A percentile compares a stretch with the other conserved stretches of the same genome.
Evolutionary conservation across 768 basidiomycete species (phyloP).

Genomic region (Termitomyces sp.): DNA sequence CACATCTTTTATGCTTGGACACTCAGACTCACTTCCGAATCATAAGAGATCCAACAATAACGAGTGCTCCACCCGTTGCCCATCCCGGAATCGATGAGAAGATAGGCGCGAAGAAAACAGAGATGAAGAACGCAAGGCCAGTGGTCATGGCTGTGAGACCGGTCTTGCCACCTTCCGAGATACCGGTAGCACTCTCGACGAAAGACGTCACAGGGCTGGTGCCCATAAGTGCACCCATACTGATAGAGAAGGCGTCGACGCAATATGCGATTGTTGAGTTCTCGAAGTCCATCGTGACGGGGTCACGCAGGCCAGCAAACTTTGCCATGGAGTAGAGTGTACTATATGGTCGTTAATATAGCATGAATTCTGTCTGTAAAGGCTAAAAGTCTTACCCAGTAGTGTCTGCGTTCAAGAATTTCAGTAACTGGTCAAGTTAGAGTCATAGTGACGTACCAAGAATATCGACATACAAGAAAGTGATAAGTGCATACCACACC

Average conservation of each 20-base stretch:
- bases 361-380: too few species aligned
- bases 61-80: constrained; percentile 84
- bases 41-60: constrained; percentile 88
- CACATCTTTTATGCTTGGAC: background rate
- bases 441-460: constrained; percentile 46
- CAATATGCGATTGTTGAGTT: constrained; percentile 80
- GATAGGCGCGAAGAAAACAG: constrained; percentile 84
- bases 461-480: constrained; percentile 89
- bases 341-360: constrained; percentile 34
- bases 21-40: constrained; percentile 62
- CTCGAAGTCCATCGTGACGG: constrained; percentile 84
- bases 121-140: constrained; percentile 76
- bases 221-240: constrained; percentile 77
- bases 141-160: constrained; percentile 75
- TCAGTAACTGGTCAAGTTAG: background rate
- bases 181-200: constrained; percentile 81
- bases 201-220: constrained; percentile 81
- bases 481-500: constrained; percentile 86
- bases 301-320: constrained; percentile 84
- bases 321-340: constrained; percentile 90
- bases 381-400: too few species aligned
- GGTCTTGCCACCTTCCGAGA: constrained; percentile 84
- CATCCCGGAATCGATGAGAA: constrained; percentile 85
- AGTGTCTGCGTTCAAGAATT: constrained; percentile 33
- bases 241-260: constrained; percentile 77